phyloP scores from a whole-genome alignment of 805 yeast species.

The Nakazawaea ambrosiae region DNA sequence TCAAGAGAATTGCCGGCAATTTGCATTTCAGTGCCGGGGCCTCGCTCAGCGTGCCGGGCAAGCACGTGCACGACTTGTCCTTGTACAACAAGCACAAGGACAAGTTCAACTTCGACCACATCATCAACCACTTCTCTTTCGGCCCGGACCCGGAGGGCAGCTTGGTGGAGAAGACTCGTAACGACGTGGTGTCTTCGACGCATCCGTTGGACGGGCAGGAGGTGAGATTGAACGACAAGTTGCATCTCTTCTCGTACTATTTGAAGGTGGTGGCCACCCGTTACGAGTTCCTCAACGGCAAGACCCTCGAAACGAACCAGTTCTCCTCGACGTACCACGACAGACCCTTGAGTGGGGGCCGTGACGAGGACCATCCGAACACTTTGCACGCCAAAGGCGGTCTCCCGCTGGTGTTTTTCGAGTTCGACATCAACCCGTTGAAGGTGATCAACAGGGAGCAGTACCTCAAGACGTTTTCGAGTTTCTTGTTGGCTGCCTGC shows the following conservation, averaged over 20 bases:
- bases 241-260: slow-evolving; percentile 67
- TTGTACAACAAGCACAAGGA: slow-evolving; percentile 49
- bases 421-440: slow-evolving; percentile 89
- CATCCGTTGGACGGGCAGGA: slow-evolving; percentile 62
- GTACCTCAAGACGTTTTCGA: slow-evolving; percentile 70
- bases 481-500: slow-evolving; percentile 73
- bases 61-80: slow-evolving; percentile 82
- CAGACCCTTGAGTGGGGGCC: slow-evolving; percentile 79
- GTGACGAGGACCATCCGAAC: slow-evolving; percentile 86
- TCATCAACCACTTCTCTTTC: slow-evolving; percentile 74
- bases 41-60: slow-evolving; percentile 47
- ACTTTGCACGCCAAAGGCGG: slow-evolving; percentile 83
- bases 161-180: slow-evolving; percentile 13
- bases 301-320: slow-evolving; percentile 71
- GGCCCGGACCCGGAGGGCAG: slow-evolving; percentile 47
- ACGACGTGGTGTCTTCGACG: slow-evolving; percentile 33
- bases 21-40: slow-evolving; percentile 96
- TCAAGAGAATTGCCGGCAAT: slow-evolving; percentile 85
- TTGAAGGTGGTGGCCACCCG: slow-evolving; percentile 88
- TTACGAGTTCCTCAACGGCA: slow-evolving; percentile 57
- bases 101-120: slow-evolving; percentile 70
- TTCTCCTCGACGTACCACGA: slow-evolving; percentile 85
- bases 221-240: slow-evolving; percentile 38
- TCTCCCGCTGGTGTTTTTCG: slow-evolving; percentile 79
- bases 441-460: slow-evolving; percentile 82